These are phyloP conservation scores for Microdochium paspali DNA, from an alignment of 2,329 filamentous ascomycete genomes.

Conservation along the genomic window DNA sequence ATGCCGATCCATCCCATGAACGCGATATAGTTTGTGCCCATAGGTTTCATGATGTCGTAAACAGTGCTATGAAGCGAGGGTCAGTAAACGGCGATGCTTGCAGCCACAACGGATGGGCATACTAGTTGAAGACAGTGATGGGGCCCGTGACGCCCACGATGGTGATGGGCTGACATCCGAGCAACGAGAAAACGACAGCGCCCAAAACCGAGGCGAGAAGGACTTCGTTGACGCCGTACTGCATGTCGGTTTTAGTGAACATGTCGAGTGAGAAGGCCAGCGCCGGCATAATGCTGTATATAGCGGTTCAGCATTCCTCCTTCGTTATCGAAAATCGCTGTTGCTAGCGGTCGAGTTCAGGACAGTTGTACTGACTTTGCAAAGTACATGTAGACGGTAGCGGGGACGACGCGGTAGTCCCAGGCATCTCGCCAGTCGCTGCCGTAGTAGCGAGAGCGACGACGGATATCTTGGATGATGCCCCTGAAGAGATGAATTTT, in stretches of 20 bases:
- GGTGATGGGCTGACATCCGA: slow-evolving; percentile 76
- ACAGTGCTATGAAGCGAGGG: slow-evolving; percentile 48
- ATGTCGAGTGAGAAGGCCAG: slow-evolving; percentile 87
- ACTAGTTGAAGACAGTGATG: slow-evolving; percentile 90
- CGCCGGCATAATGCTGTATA: slow-evolving; percentile 67
- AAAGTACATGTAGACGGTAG: slow-evolving; percentile 91
- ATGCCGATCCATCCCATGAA: slow-evolving; percentile 92
- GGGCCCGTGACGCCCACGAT: slow-evolving; percentile 89
- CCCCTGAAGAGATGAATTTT: slow-evolving; percentile 65
- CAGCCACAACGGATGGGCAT: slow-evolving; percentile 14
- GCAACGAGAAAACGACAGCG: slow-evolving; percentile 68
- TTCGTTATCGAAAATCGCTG: no score
- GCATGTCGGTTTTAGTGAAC: slow-evolving; percentile 78
- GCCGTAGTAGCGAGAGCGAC: slow-evolving; percentile 65
- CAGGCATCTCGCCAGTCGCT: slow-evolving; percentile 83
- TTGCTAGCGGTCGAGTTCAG: no score
- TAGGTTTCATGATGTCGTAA: slow-evolving; percentile 74
- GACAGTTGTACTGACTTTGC: slow-evolving; percentile 56
- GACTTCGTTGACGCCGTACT: slow-evolving; percentile 86
- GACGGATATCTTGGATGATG: slow-evolving; percentile 69
- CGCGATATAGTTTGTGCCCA: slow-evolving; percentile 70
- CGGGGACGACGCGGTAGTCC: slow-evolving; percentile 82
- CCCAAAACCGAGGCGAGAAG: slow-evolving; percentile 78
- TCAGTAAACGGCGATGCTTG: background rate
- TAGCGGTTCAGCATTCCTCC: no score